Percentiles rank a stretch among this genome's conserved stretches.
Conservation (phyloP, 805 yeast species). For the Groenewaldozyma tartarivorans region DNA sequence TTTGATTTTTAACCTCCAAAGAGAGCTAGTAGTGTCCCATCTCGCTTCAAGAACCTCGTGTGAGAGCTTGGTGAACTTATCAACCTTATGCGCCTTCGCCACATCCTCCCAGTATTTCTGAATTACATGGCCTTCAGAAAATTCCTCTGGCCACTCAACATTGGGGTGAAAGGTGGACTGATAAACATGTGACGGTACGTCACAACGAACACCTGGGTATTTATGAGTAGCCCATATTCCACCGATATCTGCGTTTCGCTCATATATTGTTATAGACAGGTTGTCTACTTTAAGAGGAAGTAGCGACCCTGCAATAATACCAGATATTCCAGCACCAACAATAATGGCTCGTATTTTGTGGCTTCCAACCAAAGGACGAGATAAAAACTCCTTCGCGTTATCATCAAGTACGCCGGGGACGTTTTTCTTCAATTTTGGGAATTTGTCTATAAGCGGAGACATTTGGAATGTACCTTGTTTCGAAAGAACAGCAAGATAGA, state of each 20-base stretch:
- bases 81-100: conserved; percentile 19
- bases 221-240: conserved; percentile 22
- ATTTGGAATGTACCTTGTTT: too few species aligned
- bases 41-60: conserved; percentile 15
- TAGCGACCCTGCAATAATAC: conserved; percentile 19
- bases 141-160: conserved; percentile 20
- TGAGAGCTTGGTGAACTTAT: conserved; percentile 13
- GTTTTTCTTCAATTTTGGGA: conserved; percentile 1
- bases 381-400: not conserved
- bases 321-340: conserved; percentile 25
- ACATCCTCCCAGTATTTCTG: conserved; percentile 16
- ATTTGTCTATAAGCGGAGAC: too few species aligned
- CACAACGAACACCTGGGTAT: conserved; percentile 22
- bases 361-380: not conserved
- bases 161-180: conserved; percentile 22
- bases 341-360: not conserved
- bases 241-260: conserved; percentile 22
- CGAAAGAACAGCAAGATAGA: too few species aligned
- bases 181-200: conserved; percentile 23
- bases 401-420: not conserved
- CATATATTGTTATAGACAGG: conserved; percentile 15
- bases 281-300: conserved; percentile 15
- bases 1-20: conserved; percentile 10
- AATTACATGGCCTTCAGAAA: conserved; percentile 20
- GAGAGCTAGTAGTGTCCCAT: conserved; percentile 15